phyloP scores from a whole-genome alignment of 352 stramenopile genomes.

The Globisporangium uncinulatum region DNA sequence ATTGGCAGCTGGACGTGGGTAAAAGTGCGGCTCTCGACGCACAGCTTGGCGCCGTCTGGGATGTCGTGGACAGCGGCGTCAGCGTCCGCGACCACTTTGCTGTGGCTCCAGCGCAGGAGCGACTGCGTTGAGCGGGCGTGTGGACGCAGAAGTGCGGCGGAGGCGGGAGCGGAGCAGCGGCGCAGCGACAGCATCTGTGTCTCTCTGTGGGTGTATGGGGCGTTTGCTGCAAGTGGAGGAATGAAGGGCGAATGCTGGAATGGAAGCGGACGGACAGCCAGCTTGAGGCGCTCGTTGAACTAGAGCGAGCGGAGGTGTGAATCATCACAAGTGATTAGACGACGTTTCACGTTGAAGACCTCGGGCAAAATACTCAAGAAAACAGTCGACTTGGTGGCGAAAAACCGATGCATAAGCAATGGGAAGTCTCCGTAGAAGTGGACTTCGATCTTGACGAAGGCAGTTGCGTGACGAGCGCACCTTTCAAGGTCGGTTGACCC shows the following conservation, averaged over 20 bases:
- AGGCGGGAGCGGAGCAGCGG: neutral
- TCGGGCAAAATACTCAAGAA: too few species aligned
- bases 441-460: too few species aligned
- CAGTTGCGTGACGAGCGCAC: too few species aligned
- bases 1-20: neutral
- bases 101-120: constrained; percentile 22
- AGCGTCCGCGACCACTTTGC: constrained; percentile 67
- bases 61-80: constrained; percentile 78
- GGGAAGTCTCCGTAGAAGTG: too few species aligned
- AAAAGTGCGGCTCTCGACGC: constrained; percentile 14
- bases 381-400: too few species aligned
- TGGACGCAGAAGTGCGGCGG: constrained; percentile 2
- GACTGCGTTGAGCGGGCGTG: neutral
- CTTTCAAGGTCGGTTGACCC: too few species aligned
- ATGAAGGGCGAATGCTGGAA: neutral
- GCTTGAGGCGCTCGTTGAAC: too few species aligned
- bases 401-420: too few species aligned
- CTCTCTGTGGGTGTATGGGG: too few species aligned
- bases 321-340: too few species aligned
- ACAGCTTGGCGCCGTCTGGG: constrained; percentile 64
- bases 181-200: constrained; percentile 4
- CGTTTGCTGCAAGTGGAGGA: neutral
- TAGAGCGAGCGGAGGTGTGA: neutral
- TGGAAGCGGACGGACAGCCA: neutral
- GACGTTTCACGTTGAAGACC: too few species aligned